Evolutionary conservation across 306 rosid species (phyloP), one percentile per base, ranked within the genome.

Genomic region (Cyamopsis tetragonoloba): DNA sequence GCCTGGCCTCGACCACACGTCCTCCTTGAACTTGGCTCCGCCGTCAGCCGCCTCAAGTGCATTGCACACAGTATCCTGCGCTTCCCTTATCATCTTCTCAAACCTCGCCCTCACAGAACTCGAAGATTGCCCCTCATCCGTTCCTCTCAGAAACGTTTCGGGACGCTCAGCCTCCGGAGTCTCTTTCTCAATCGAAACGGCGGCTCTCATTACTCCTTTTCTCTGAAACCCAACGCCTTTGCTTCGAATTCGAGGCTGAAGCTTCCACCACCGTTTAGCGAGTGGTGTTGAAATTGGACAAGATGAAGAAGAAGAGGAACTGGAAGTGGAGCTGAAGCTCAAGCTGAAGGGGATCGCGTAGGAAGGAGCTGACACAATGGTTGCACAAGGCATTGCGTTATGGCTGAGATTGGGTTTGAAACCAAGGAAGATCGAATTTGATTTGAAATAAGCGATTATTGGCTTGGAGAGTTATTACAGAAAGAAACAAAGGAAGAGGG

Each of bases 1-100:
- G 0, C 99, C 99, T 4, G 99, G 97, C 44, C 99, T 83, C 6
- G 99, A 90, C 99, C 99, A 93, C 1, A 93, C 99, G 14, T 93
- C 99, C 79, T 93, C 99, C 59, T 86, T 93, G 42, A 93, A 93
- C 23, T 50, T 35, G 3, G 72, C 98, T 2, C 87, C 90, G 3
- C 96, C 99, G n/a, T 90, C 99, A 0, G 80, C 92, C 8, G 64
- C 72, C 71, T 91, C 92, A 53, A 93, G 81, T 1, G 95, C 99
- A 43, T n/a, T 43, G 48, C 99, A 93, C 0, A 93, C 95, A 0
- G 41, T 82, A 56, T 93, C 97, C 77, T 93, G 99, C 22, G 97
- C 95, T 13, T 86, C 96, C 68, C 99, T 83, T 15, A 93, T 93
- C 99, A 93, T 93, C 77, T 90, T 93, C 90, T 93, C 99, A 37